Conservation (phyloP, 2,329 filamentous ascomycete species). For the Rachicladosporium sp. region DNA sequence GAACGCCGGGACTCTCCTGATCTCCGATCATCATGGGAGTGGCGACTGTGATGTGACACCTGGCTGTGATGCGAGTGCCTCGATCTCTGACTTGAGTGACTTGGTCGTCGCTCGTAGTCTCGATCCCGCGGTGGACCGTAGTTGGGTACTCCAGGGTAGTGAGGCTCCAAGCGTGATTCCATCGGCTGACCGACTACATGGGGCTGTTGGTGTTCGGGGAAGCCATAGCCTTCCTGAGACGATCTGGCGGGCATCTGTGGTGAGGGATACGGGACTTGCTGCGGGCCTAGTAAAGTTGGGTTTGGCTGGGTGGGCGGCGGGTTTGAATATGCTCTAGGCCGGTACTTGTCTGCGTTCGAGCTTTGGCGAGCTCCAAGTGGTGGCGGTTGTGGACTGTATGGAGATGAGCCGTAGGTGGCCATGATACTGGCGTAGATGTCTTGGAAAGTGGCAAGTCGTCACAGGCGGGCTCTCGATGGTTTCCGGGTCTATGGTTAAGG, state of each 20-base stretch:
- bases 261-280: constrained; percentile 1
- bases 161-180: too few species aligned
- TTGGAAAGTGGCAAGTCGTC: too few species aligned
- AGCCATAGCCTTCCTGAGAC: too few species aligned
- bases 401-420: too few species aligned
- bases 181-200: too few species aligned
- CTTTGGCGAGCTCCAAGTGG: not conserved
- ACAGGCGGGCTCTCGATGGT: too few species aligned
- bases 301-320: constrained; percentile 2
- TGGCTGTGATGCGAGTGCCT: constrained; percentile 2
- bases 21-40: not conserved
- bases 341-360: constrained; percentile 3
- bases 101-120: constrained; percentile 2
- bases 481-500: too few species aligned
- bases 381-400: too few species aligned
- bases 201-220: too few species aligned
- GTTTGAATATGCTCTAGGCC: constrained; percentile 3
- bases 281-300: constrained; percentile 1
- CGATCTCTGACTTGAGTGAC: constrained; percentile 4
- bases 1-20: constrained; percentile 1
- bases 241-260: not conserved
- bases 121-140: constrained; percentile 1
- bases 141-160: not conserved
- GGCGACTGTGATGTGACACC: not conserved
- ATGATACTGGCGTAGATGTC: too few species aligned